Conservation (phyloP, 2,329 filamentous ascomycete genomes). For the Aureobasidium vineae region DNA sequence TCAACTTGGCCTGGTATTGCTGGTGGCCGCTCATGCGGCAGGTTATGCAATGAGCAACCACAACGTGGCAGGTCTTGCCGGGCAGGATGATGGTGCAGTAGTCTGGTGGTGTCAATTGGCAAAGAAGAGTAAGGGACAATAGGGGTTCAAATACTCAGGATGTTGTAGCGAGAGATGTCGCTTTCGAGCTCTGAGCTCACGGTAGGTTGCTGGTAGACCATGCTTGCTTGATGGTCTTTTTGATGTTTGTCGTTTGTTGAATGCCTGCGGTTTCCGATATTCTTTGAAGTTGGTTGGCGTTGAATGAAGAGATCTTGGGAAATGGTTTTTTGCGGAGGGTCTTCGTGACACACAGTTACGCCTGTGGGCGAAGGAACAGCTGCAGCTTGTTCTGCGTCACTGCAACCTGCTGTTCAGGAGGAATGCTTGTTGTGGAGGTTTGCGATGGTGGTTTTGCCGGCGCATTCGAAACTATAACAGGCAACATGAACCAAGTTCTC, state of each 20-base stretch:
- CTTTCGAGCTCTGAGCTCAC: not conserved
- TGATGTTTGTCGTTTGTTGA: not conserved
- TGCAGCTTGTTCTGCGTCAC: too few species aligned
- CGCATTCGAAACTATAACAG: too few species aligned
- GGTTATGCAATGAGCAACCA: not conserved
- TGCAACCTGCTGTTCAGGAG: too few species aligned
- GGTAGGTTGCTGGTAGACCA: not conserved
- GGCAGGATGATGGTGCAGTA: not conserved
- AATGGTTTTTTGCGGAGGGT: too few species aligned
- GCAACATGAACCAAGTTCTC: too few species aligned
- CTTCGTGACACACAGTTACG: too few species aligned
- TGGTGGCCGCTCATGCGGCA: not conserved
- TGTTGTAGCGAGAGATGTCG: not conserved
- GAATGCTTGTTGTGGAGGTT: too few species aligned
- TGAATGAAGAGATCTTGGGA: too few species aligned
- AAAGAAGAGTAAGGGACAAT: not conserved
- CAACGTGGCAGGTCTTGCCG: not conserved
- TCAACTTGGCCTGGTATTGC: slow-evolving; percentile 7
- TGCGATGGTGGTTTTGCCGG: too few species aligned
- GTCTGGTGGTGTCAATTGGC: not conserved
- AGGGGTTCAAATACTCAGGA: not conserved
- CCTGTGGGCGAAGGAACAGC: too few species aligned
- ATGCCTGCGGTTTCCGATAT: too few species aligned
- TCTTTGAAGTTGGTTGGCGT: too few species aligned
- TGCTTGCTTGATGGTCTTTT: not conserved